Evolutionary conservation across 225 moss, liverwort and hornwort species (phyloP), one percentile per base, ranked within the genome.

Genomic region (Marchantia polymorpha): DNA sequence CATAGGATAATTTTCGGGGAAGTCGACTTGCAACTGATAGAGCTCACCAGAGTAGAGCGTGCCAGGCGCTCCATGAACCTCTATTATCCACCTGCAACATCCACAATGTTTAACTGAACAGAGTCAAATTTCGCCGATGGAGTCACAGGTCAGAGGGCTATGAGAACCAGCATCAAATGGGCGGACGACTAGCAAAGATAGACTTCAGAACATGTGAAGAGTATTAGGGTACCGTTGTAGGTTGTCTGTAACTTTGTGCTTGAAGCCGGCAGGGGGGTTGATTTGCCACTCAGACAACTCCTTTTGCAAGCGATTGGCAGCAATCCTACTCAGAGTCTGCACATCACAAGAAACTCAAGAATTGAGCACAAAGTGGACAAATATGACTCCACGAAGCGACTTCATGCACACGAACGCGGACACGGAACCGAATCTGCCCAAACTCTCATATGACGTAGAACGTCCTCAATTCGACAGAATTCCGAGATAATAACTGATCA

Each of bases 251-350:
- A 93, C 94, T 87, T 89, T 93, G 80, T 93, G 94, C 87, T 92
- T 91, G 83, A 99, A 99, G 78, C 97, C 97, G 58, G 91, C 88
- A 10, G 97, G 97, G 48, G 97, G 81, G 78, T 95, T 95, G 81
- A 91, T 75, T 89, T 94, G 94, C 97, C 97, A 99, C 93, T 99
- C 95, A 14, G 93, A 91, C 81, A 99, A 87, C 87, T 99, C 97
- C 83, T 99, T 99, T 89, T 99, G 97, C 86, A 99, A 86, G 65
- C 97, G 94, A 86, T 99, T 99, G 27, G 97, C 94, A 80, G 97
- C 97, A 89, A 94, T 97, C 86, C 97, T 92, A 91, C 97, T 94
- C 50, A 97, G 86, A 88, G 90, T 87, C 97, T 97, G 93, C 90
- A 91, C 79, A 73, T 22, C 66, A 39, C 25, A 67, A 39, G 29